Percentiles rank a stretch among this genome's conserved stretches.
phyloP scores from a whole-genome alignment of 75 land plant genomes.

The Isoetes taiwanensis region DNA sequence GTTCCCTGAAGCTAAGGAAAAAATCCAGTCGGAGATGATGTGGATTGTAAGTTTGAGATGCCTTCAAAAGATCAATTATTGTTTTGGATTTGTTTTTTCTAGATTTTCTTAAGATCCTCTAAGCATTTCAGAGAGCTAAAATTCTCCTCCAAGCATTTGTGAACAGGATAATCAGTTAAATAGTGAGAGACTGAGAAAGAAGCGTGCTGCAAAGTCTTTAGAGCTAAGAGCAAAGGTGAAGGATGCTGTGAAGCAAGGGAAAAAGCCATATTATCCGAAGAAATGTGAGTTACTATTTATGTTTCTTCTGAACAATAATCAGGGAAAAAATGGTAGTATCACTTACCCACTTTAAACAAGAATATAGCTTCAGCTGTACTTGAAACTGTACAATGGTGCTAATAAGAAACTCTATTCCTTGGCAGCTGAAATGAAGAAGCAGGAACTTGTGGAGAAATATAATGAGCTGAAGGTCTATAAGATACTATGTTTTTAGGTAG shows the following conservation, averaged over 20 bases:
- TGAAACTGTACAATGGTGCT: background rate
- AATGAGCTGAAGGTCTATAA: conserved; percentile 57
- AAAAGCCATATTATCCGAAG: conserved; percentile 72
- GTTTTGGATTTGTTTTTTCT: background rate
- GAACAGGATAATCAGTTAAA: conserved; percentile 30
- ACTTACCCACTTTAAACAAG: background rate
- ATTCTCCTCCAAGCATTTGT: background rate
- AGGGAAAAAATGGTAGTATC: background rate
- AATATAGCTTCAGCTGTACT: background rate
- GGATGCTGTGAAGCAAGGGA: conserved; percentile 78
- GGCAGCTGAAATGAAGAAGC: conserved; percentile 76
- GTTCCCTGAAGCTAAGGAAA: conserved; percentile 31
- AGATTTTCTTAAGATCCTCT: background rate
- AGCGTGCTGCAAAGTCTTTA: conserved; percentile 26
- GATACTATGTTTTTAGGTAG: conserved; percentile 4
- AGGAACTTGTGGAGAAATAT: conserved; percentile 46
- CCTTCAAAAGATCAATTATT: background rate
- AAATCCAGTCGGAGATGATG: conserved; percentile 42
- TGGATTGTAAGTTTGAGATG: conserved; percentile 63
- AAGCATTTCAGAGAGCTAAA: background rate
- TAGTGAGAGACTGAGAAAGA: conserved; percentile 19
- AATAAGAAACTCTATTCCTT: background rate
- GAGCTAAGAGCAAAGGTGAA: conserved; percentile 69
- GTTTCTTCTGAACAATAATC: background rate
- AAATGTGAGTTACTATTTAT: conserved; percentile 41